Conservation (phyloP, 768 basidiomycete species). For the Naganishia friedmannii region DNA sequence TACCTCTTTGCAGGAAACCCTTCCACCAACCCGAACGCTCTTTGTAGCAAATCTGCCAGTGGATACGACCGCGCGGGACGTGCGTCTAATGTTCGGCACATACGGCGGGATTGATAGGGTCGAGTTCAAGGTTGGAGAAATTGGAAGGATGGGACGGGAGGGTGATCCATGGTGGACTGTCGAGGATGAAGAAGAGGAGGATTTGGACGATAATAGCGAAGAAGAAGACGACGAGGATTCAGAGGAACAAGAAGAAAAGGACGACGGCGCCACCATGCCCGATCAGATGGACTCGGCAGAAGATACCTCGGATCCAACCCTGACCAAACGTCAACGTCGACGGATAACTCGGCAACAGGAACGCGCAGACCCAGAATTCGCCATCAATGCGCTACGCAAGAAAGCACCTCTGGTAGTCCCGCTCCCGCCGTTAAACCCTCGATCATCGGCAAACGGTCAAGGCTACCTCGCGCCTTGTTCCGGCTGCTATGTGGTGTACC, state of each 20-base stretch:
- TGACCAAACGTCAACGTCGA: conserved; percentile 33
- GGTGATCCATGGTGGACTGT: conserved; percentile 23
- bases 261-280: conserved; percentile 56
- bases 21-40: conserved; percentile 65
- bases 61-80: conserved; percentile 77
- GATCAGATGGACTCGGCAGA: conserved; percentile 54
- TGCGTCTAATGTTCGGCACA: conserved; percentile 70
- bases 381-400: conserved; percentile 9
- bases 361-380: conserved; percentile 15
- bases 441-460: conserved; percentile 49
- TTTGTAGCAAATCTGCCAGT: conserved; percentile 87
- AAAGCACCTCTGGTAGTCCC: conserved; percentile 20
- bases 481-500: conserved; percentile 58
- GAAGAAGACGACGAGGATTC: conserved; percentile 41
- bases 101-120: conserved; percentile 76
- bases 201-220: conserved; percentile 37
- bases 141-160: conserved; percentile 39
- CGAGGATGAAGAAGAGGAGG: conserved; percentile 43
- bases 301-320: background rate
- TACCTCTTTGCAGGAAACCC: background rate
- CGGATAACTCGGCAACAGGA: conserved; percentile 46
- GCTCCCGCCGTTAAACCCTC: conserved; percentile 13
- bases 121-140: conserved; percentile 54
- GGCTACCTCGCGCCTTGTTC: conserved; percentile 56
- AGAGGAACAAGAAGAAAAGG: conserved; percentile 49